phyloP scores from a whole-genome alignment of 2,329 filamentous ascomycete species.

The Sporothrix brasiliensis region DNA sequence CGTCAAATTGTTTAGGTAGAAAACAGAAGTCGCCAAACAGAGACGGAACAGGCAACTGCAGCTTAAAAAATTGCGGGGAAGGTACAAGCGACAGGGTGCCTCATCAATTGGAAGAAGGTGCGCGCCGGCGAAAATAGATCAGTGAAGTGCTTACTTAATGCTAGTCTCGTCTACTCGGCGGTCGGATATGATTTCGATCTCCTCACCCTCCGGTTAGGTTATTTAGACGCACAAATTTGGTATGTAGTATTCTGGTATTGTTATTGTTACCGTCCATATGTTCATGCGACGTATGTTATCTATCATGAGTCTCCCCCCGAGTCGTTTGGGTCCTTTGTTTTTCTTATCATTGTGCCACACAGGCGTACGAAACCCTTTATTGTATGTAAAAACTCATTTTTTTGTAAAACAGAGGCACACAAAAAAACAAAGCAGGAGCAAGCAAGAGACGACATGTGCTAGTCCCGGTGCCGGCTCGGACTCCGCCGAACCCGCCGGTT shows the following conservation, averaged over 20 bases:
- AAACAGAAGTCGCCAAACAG: background rate
- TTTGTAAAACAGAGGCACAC: background rate
- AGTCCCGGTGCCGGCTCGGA: slow-evolving; percentile 36
- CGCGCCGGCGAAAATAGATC: background rate
- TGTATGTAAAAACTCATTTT: background rate
- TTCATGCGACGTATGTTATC: slow-evolving; percentile 18
- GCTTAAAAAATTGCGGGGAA: slow-evolving; percentile 3
- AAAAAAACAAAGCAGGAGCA: background rate
- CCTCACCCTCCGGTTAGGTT: too few relatives aligned
- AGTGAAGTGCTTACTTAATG: background rate
- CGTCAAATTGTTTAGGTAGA: slow-evolving; percentile 2
- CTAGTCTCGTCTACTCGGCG: background rate
- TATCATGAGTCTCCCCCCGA: background rate
- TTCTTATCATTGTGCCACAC: slow-evolving; percentile 14
- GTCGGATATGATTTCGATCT: background rate
- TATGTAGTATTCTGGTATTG: background rate
- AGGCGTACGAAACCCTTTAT: background rate
- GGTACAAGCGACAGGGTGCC: background rate
- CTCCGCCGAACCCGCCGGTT: slow-evolving; percentile 38
- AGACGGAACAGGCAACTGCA: background rate
- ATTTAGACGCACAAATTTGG: too few relatives aligned
- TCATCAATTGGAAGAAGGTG: background rate
- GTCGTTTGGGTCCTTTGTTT: background rate
- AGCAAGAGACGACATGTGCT: background rate
- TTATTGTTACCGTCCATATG: slow-evolving; percentile 17